phyloP scores from a whole-genome alignment of 768 basidiomycete species.

The Pulveroboletus sp. region DNA sequence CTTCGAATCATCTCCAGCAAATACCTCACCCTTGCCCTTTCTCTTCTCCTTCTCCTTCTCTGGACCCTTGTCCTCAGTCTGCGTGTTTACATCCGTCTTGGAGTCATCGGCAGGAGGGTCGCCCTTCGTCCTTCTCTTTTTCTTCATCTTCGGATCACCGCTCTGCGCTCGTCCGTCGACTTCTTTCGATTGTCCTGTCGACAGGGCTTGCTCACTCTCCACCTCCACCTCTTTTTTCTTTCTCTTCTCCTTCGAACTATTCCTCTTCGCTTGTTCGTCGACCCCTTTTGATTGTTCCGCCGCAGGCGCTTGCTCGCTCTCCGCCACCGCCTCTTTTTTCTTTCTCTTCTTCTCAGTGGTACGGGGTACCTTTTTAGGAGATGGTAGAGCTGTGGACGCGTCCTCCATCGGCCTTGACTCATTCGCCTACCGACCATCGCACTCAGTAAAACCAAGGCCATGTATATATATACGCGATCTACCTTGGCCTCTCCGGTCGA shows the following conservation, averaged over 20 bases:
- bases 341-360: constrained; percentile 16
- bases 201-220: not conserved
- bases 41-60: constrained; percentile 7
- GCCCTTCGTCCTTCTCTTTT: constrained; percentile 18
- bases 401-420: not conserved
- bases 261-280: constrained; percentile 1
- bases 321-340: constrained; percentile 3
- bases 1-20: not conserved
- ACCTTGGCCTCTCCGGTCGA: constrained; percentile 8
- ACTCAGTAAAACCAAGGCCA: constrained; percentile 9
- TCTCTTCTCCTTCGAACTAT: too few species aligned
- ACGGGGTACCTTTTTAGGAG: not conserved
- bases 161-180: constrained; percentile 1
- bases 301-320: not conserved
- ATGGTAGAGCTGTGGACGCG: not conserved
- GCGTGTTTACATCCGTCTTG: not conserved
- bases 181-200: not conserved
- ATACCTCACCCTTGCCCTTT: not conserved
- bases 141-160: constrained; percentile 13
- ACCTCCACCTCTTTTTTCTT: constrained; percentile 12
- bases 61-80: constrained; percentile 1
- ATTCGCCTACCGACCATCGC: constrained; percentile 1
- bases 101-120: not conserved
- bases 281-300: not conserved
- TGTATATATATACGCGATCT: constrained; percentile 4